Conservation (phyloP, 331 rosid species). For the Stylosanthes scabra region DNA sequence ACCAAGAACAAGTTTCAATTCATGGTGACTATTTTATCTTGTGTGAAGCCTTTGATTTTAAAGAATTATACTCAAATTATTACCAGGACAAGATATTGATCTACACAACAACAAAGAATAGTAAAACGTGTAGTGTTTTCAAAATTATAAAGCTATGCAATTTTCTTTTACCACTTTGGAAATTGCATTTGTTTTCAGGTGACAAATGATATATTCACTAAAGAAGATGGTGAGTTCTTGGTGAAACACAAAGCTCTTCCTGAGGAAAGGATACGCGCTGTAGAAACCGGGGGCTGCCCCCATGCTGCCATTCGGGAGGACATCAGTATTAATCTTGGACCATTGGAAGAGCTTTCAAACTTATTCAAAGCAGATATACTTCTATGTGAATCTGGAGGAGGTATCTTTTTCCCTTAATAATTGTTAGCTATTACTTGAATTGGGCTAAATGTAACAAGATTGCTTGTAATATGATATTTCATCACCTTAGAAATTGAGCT, state of each 20-base stretch:
- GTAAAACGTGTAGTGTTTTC: no score
- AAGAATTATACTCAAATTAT: background rate
- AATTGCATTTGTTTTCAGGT: constrained; percentile 52
- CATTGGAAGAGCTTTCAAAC: constrained; percentile 91
- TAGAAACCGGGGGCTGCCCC: constrained; percentile 98
- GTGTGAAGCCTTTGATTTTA: background rate
- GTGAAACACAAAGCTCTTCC: constrained; percentile 93
- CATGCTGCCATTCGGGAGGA: constrained; percentile 97
- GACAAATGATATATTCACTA: constrained; percentile 95
- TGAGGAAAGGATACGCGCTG: constrained; percentile 93
- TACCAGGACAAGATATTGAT: no score
- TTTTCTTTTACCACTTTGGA: background rate
- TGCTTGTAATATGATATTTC: background rate
- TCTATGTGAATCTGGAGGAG: constrained; percentile 99
- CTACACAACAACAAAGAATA: no score
- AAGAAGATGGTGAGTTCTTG: constrained; percentile 98
- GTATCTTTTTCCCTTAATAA: constrained; percentile 35
- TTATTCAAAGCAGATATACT: constrained; percentile 79
- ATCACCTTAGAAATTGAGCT: constrained; percentile 1
- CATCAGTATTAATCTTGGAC: constrained; percentile 97
- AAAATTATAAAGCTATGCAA: background rate
- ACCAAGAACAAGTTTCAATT: background rate
- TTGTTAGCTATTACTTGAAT: constrained; percentile 9
- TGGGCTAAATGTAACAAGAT: background rate
- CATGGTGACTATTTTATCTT: background rate